Evolutionary conservation across 495 filamentous ascomycete species (phyloP), one percentile per base, ranked within the genome.

Genomic region (Filosporella fistucella): DNA sequence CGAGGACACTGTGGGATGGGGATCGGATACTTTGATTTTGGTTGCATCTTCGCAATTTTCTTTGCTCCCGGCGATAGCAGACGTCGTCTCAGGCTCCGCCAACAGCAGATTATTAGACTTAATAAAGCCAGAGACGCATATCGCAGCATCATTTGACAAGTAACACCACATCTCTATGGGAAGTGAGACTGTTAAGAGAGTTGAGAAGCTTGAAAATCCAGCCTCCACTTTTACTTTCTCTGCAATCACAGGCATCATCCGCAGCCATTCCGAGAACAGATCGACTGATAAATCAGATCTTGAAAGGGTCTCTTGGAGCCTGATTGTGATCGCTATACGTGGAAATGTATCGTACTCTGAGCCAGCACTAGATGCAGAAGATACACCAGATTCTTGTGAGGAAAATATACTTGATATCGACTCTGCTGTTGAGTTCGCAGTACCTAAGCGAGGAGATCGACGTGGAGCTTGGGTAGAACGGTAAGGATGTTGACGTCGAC

Each of bases 211-310:
- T 4, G 4, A 4, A 23, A 45, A 45, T 3, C 26, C 16, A 18
- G 42, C 26, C 18, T 45, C 42, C 2, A 45, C 14, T 16, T 18
- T 23, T 4, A 45, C 29, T 45, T 35, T 17, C 23, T 33, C 17
- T 3, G 29, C 42, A 6, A 16, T 13, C 8, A n/a, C 22, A n/a
- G 42, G 42, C 13, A 45, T 45, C 13, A n/a, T 34, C 16, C 29
- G 42, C 3, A 45, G 29, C 42, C 29, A 45, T 22, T 45, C 42
- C 5, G 24, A 5, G 16, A 43, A 30, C 16, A 26, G 16, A 28
- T n/a, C 25, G 11, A 14, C 17, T 29, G 22, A 24, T 21, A 21
- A 28, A 14, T 12, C 17, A n/a, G 6, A 43, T 4, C 9, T n/a
- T 7, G 18, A 10, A 8, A 11, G 13, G 3, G 17, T 26, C 16